Base-by-base conservation (phyloP, 306 rosid species). In the Cicer cuneatum region DNA sequence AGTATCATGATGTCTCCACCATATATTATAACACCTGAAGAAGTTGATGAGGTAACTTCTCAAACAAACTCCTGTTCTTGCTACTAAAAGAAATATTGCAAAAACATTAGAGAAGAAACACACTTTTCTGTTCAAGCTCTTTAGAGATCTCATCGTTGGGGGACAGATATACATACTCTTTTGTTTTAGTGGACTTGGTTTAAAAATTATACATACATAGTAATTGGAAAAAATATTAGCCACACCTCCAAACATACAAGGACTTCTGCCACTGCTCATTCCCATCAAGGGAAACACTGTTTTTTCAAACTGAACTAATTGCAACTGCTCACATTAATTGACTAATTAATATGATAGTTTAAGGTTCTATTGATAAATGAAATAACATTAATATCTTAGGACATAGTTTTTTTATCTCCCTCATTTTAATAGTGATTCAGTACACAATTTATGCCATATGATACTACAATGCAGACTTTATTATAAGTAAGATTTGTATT, bases 1-100 rank as follows among this genome's bases (percentile, higher is more conserved):
- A 85, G 3, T 73, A 92, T 89, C 81, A 86, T 92, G 92, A 90
- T 94, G 97, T 88, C 85, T 57, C 99, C 99, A 13, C 92, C 99
- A 45, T 86, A 82, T 69, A 86, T 87, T 7, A 83, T 94, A 5
- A 70, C 93, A 49, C 84, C 89, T 4, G 78, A 77, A 66, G 96
- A 94, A 86, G 48, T 90, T 72, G 95, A 94, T 1, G 87, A 92
- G 97, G 97, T 94, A 89, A 66, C 77, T 40, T 65, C 6, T 18
- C 69, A 62, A 59, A 53, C 24, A 43, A 67, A 42, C 51, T 8
- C 65, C 42, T 58, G 16, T 40, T 78, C 67, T 67, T 78, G 47
- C 43, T n/a, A 16, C 12, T 11, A 9, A 46, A 45, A 51, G 21
- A 38, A 5, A 33, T 10, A 57, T 24, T 12, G 9, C 6, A 48